A percentile compares a stretch with the other conserved stretches of the same genome.
Evolutionary conservation across 208 protist genomes (phyloP).

Genomic region (Crithidia thermophila): DNA sequence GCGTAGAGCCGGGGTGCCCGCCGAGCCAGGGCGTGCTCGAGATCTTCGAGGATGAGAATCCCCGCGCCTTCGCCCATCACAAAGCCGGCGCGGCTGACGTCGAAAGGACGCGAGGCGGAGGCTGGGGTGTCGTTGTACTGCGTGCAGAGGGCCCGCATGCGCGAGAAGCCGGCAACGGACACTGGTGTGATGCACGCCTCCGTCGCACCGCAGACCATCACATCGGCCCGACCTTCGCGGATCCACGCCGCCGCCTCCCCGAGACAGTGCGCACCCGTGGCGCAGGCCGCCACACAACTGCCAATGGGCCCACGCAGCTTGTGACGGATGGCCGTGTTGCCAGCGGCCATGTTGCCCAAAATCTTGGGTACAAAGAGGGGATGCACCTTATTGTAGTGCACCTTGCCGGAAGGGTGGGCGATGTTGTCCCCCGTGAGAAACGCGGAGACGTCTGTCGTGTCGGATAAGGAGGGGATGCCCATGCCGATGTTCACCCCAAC

Average conservation of each 20-base stretch:
- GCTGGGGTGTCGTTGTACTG: constrained; percentile 89
- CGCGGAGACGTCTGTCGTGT: constrained; percentile 72
- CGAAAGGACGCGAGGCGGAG: constrained; percentile 95
- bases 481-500: constrained; percentile 92
- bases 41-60: constrained; percentile 94
- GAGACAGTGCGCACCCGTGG: constrained; percentile 97
- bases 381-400: constrained; percentile 73
- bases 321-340: constrained; percentile 90
- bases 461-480: constrained; percentile 85
- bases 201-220: constrained; percentile 93
- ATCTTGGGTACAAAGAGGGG: constrained; percentile 97
- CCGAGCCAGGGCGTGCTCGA: constrained; percentile 84
- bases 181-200: constrained; percentile 95
- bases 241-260: constrained; percentile 94
- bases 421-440: constrained; percentile 38
- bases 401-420: background rate
- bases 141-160: constrained; percentile 93
- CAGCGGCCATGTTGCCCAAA: constrained; percentile 97
- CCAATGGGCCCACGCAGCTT: constrained; percentile 92
- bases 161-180: constrained; percentile 93
- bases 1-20: constrained; percentile 79
- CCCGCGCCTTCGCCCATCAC: constrained; percentile 97
- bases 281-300: constrained; percentile 95
- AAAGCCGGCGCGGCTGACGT: constrained; percentile 92
- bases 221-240: constrained; percentile 74